A percentile compares a stretch with the other conserved stretches of the same genome.
phyloP scores from a whole-genome alignment of 441 rosid genomes.

The Capsella rubella region DNA sequence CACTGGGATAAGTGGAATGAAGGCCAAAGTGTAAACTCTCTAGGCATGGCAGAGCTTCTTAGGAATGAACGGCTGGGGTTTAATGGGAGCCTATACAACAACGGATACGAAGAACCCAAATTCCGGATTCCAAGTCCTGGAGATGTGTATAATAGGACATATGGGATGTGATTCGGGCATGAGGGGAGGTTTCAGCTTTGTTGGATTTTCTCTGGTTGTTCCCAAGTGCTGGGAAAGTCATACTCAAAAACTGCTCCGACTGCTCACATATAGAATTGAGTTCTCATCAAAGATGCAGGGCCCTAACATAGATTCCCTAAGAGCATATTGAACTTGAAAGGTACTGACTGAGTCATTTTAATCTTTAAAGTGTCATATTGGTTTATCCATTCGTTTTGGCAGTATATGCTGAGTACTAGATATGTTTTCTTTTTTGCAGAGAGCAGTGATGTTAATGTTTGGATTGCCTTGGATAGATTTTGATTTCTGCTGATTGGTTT shows the following conservation, averaged over 20 bases:
- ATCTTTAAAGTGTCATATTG: background rate
- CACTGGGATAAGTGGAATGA: conserved; percentile 88
- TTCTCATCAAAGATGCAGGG: conserved; percentile 26
- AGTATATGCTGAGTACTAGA: background rate
- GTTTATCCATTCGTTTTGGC: background rate
- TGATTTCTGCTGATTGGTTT: conserved; percentile 26
- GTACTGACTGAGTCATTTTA: conserved; percentile 2
- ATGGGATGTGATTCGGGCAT: conserved; percentile 66
- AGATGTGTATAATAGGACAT: conserved; percentile 76
- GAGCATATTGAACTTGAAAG: conserved; percentile 18
- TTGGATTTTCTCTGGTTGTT: conserved; percentile 37
- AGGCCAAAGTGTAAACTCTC: conserved; percentile 62
- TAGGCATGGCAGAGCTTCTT: conserved; percentile 70
- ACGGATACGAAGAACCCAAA: conserved; percentile 81
- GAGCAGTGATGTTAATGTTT: conserved; percentile 24
- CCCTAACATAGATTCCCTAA: conserved; percentile 1
- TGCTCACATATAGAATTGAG: conserved; percentile 8
- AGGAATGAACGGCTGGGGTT: conserved; percentile 81
- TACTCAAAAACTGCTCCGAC: conserved; percentile 1
- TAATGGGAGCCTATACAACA: conserved; percentile 54
- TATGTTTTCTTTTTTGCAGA: conserved; percentile 24
- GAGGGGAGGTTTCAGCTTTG: conserved; percentile 34
- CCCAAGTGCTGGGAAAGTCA: conserved; percentile 18
- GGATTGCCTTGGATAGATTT: conserved; percentile 11
- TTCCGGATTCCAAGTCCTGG: conserved; percentile 75